Conservation (phyloP, 2,329 filamentous ascomycete species). For the Aspergillus proliferans region DNA sequence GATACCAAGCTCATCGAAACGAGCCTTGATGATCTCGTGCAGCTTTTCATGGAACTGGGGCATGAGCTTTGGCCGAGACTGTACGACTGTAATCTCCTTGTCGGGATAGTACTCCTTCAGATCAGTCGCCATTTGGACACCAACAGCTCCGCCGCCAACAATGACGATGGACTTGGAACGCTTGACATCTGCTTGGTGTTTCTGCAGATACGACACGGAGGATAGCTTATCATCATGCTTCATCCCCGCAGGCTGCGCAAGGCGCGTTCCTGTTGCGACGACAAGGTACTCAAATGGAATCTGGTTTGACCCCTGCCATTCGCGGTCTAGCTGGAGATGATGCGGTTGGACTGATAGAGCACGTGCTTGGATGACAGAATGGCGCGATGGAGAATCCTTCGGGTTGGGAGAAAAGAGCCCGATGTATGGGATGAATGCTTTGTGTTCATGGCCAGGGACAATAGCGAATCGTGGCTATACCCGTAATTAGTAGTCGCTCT, state of each 20-base stretch:
- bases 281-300: constrained; percentile 30
- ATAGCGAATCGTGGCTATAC: constrained; percentile 28
- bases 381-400: constrained; percentile 12
- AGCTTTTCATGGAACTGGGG: constrained; percentile 26
- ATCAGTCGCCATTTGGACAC: constrained; percentile 47
- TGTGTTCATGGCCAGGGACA: constrained; percentile 30
- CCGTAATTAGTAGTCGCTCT: neutral
- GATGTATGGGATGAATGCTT: constrained; percentile 31
- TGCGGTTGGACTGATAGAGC: constrained; percentile 23
- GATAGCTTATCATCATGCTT: constrained; percentile 26
- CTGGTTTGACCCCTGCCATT: constrained; percentile 27
- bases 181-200: constrained; percentile 26
- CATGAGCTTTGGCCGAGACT: constrained; percentile 39
- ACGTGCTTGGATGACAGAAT: constrained; percentile 27
- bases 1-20: constrained; percentile 29
- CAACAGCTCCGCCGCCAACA: constrained; percentile 46
- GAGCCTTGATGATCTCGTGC: constrained; percentile 24
- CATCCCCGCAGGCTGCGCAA: constrained; percentile 30
- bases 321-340: constrained; percentile 26
- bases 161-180: constrained; percentile 26
- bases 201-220: constrained; percentile 27
- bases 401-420: constrained; percentile 22
- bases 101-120: constrained; percentile 43
- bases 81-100: constrained; percentile 44
- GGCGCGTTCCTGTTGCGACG: constrained; percentile 28